Conservation (phyloP, 2,329 filamentous ascomycete genomes). For the Acrocalymma vagum region DNA sequence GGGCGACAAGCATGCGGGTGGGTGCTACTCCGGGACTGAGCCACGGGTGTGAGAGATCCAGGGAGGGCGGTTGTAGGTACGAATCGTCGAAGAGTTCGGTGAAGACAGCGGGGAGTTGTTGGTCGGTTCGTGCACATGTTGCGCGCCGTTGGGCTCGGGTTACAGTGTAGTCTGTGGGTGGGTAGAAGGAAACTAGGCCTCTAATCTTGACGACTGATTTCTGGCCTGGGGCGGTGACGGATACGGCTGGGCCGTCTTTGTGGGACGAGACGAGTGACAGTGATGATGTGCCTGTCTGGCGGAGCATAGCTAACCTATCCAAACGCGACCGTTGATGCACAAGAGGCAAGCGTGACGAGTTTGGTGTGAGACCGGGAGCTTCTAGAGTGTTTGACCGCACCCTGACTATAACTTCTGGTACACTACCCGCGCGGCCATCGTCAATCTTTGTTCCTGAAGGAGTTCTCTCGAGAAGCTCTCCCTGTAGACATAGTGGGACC, state of each 20-base stretch:
- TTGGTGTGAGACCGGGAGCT: conserved; percentile 33
- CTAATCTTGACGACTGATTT: conserved; percentile 58
- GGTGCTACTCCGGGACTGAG: conserved; percentile 66
- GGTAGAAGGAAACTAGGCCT: conserved; percentile 69
- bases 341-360: conserved; percentile 44
- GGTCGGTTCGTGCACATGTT: conserved; percentile 62
- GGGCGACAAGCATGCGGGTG: conserved; percentile 59
- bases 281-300: conserved; percentile 41
- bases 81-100: conserved; percentile 62
- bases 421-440: conserved; percentile 34
- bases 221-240: conserved; percentile 39
- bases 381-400: conserved; percentile 15
- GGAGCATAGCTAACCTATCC: conserved; percentile 44
- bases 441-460: conserved; percentile 36
- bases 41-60: conserved; percentile 65
- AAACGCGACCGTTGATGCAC: conserved; percentile 39
- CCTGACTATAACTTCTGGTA: conserved; percentile 31
- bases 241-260: conserved; percentile 44
- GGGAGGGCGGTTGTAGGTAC: conserved; percentile 56
- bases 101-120: conserved; percentile 60
- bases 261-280: conserved; percentile 46
- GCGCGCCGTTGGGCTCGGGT: conserved; percentile 66
- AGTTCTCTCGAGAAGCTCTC: conserved; percentile 50
- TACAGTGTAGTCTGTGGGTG: conserved; percentile 68
- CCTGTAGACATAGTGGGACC: conserved; percentile 66